These are phyloP conservation scores for Cicer bijugum DNA, from an alignment of 306 rosid genomes.

Conservation along the genomic window DNA sequence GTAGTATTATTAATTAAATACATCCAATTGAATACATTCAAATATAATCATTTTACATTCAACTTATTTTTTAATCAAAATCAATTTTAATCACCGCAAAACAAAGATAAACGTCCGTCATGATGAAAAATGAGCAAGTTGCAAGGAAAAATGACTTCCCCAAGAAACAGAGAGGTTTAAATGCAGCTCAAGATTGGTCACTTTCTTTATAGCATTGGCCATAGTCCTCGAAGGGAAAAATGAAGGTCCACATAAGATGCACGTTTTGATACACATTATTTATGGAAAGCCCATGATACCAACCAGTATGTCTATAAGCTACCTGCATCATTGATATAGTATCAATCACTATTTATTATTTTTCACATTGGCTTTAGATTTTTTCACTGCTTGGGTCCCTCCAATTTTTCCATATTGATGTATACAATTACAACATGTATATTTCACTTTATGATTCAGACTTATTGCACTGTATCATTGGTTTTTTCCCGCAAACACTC, in stretches of 20 bases:
- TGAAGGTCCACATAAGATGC: constrained; percentile 44
- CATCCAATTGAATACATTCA: no score
- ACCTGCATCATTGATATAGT: constrained; percentile 11
- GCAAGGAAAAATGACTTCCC: constrained; percentile 45
- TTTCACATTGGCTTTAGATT: background rate
- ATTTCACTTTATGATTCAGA: constrained; percentile 41
- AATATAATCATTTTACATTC: no score
- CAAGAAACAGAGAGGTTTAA: constrained; percentile 44
- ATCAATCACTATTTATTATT: constrained; percentile 6
- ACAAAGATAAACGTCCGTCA: constrained; percentile 14
- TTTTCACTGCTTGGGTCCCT: constrained; percentile 40
- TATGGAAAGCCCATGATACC: constrained; percentile 45
- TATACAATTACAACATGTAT: background rate
- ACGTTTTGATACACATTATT: constrained; percentile 29
- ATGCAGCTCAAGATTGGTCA: constrained; percentile 52
- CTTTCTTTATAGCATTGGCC: constrained; percentile 47
- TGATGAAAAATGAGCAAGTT: constrained; percentile 39
- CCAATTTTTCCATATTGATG: constrained; percentile 7
- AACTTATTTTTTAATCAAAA: no score
- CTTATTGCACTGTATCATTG: constrained; percentile 36
- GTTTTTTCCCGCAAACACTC: background rate
- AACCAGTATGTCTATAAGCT: constrained; percentile 38
- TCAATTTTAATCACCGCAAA: no score
- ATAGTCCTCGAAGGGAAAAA: constrained; percentile 41
- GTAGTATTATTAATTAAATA: background rate